A percentile compares a stretch with the other conserved stretches of the same genome.
These are phyloP conservation scores for Hericium erinaceus DNA, from an alignment of 768 basidiomycete species.

Conservation along the genomic window DNA sequence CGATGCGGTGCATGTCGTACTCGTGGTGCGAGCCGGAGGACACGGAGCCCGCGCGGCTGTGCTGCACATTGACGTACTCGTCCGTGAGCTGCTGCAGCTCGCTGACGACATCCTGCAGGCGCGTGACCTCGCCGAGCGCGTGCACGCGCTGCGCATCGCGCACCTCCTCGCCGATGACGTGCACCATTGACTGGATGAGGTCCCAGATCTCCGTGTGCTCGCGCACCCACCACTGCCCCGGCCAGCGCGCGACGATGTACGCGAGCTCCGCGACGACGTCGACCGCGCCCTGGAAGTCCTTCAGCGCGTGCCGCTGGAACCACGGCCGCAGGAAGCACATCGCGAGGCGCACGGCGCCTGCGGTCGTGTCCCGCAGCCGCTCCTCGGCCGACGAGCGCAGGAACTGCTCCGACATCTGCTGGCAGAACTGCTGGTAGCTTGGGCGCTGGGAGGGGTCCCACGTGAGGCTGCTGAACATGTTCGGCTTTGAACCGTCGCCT, in stretches of 20 bases:
- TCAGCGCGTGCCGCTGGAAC: constrained; percentile 44
- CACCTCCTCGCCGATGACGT: constrained; percentile 59
- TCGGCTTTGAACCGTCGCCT: constrained; percentile 18
- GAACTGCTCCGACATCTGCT: constrained; percentile 57
- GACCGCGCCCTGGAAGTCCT: constrained; percentile 30
- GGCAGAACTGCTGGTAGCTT: constrained; percentile 63
- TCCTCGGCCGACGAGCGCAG: constrained; percentile 42
- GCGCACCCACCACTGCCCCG: constrained; percentile 56
- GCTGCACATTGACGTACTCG: constrained; percentile 24
- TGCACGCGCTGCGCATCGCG: constrained; percentile 36
- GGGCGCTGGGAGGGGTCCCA: constrained; percentile 52
- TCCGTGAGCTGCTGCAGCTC: constrained; percentile 38
- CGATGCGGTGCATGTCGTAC: not conserved
- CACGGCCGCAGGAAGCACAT: constrained; percentile 60
- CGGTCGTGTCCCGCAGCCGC: constrained; percentile 57
- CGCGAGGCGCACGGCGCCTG: constrained; percentile 58
- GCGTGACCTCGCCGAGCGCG: constrained; percentile 35
- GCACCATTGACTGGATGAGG: constrained; percentile 48
- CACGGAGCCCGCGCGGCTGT: constrained; percentile 13
- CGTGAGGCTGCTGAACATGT: constrained; percentile 28
- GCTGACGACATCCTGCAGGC: constrained; percentile 40
- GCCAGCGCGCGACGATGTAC: constrained; percentile 39
- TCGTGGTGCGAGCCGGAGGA: constrained; percentile 6
- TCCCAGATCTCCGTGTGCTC: constrained; percentile 55
- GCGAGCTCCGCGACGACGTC: constrained; percentile 28